A percentile compares a stretch with the other conserved stretches of the same genome.
These are phyloP conservation scores for Oryza meridionalis DNA, from an alignment of 176 grass and related monocot genomes.

Conservation along the genomic window DNA sequence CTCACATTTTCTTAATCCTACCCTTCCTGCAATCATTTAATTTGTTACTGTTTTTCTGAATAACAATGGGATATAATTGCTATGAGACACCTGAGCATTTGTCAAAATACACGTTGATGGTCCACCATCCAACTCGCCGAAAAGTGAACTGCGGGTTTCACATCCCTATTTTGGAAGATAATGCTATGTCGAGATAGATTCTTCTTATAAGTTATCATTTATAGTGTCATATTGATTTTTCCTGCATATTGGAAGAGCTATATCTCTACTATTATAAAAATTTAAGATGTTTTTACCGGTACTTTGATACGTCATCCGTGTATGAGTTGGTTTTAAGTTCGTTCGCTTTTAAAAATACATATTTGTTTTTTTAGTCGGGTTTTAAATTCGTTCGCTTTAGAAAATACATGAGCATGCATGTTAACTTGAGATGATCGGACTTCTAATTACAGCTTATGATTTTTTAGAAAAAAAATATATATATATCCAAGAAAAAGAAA, in stretches of 20 bases:
- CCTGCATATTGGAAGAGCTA: background rate
- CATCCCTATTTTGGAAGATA: background rate
- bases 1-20: background rate
- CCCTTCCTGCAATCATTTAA: background rate
- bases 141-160: background rate
- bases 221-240: background rate
- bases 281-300: too few relatives aligned
- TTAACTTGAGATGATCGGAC: too few relatives aligned
- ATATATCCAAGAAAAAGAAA: too few relatives aligned
- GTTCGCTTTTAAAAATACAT: too few relatives aligned
- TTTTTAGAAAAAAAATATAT: too few relatives aligned
- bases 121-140: background rate
- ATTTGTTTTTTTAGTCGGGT: too few relatives aligned
- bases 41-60: background rate
- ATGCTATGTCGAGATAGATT: background rate
- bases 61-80: background rate
- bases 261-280: too few relatives aligned
- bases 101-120: background rate
- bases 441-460: too few relatives aligned
- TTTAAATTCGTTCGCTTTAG: too few relatives aligned
- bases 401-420: too few relatives aligned
- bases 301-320: too few relatives aligned
- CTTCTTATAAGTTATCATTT: background rate
- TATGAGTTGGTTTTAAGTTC: too few relatives aligned
- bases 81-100: background rate